A percentile compares a stretch with the other conserved stretches of the same genome.
Conservation (phyloP, 495 filamentous ascomycete species). For the Oleoguttula mirabilis region DNA sequence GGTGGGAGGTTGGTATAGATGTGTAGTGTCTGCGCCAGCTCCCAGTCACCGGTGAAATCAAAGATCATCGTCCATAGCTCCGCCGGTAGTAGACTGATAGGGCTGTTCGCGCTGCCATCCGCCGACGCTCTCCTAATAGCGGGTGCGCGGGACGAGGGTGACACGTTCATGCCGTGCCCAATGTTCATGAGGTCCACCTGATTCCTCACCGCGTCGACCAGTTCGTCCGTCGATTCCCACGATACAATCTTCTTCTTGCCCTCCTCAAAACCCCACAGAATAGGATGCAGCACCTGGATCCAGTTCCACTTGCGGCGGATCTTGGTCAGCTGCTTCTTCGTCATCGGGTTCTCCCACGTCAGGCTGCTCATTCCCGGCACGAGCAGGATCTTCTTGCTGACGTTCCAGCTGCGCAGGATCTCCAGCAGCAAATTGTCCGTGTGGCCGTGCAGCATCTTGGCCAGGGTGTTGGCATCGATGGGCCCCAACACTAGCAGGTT, state of each 20-base stretch:
- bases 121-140: background rate
- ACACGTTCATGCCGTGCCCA: slow-evolving; percentile 42
- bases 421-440: slow-evolving; percentile 62
- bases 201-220: slow-evolving; percentile 44
- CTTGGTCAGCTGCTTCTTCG: slow-evolving; percentile 68
- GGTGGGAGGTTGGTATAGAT: slow-evolving; percentile 63
- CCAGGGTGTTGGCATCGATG: slow-evolving; percentile 69
- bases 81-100: slow-evolving; percentile 44
- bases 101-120: slow-evolving; percentile 12
- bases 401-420: slow-evolving; percentile 69
- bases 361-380: slow-evolving; percentile 70
- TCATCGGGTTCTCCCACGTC: slow-evolving; percentile 81
- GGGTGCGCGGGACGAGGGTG: slow-evolving; percentile 27
- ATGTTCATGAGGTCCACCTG: slow-evolving; percentile 50
- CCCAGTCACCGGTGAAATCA: slow-evolving; percentile 77
- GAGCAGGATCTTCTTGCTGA: slow-evolving; percentile 67
- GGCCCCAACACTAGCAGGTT: slow-evolving; percentile 71
- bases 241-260: slow-evolving; percentile 34
- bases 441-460: slow-evolving; percentile 70
- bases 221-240: slow-evolving; percentile 30
- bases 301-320: slow-evolving; percentile 70
- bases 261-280: slow-evolving; percentile 59
- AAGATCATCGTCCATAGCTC: slow-evolving; percentile 86
- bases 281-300: slow-evolving; percentile 58
- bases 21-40: slow-evolving; percentile 66